Base-by-base conservation (phyloP, 1,284 basidiomycete species). In the Violaceomyces palustris region DNA sequence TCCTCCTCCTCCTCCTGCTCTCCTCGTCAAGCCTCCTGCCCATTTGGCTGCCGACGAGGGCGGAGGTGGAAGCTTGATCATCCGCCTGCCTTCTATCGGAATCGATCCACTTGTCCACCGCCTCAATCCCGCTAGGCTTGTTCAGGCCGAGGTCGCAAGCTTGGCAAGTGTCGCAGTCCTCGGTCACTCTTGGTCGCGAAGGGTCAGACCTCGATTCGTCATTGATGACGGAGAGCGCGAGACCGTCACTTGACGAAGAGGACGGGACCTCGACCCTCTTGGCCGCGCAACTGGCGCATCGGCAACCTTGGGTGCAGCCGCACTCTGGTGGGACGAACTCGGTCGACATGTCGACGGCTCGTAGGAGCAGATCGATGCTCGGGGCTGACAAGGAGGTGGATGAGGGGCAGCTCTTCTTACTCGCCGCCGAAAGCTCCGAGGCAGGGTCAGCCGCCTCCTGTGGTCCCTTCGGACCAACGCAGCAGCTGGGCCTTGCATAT, bases 81-180 rank as follows among this genome's bases (percentile, higher is more conserved):
- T n/a, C n/a, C n/a, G n/a, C n/a, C n/a, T n/a, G n/a, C n/a, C n/a
- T n/a, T n/a, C n/a, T n/a, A n/a, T n/a, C n/a, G n/a, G n/a, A n/a
- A 17, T 57, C 55, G 44, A 58, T 52, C 55, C 55, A 61, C 24
- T 37, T 41, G 31, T 67, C 64, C 1, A 67, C 51, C 4, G 39
- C 40, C 9, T 49, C 45, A 26, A 67, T 67, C 6, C 64, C 64
- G 2, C 53, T 52, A 1, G 61, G 61, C 12, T 47, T 44, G 24
- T 57, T 47, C 14, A 64, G 49, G 4, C 45, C 48, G 18, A 67
- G 41, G 29, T 67, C 64, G 41, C 64, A 67, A 0, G 64, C 61
- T 18, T 51, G 56, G 22, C 64, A 67, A 15, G 58, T 47, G 21
- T 53, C 53, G 38, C 64, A 67, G 1, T 50, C 52, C 6, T 29